phyloP scores from a whole-genome alignment of 1,139 yeast genomes.

The Lodderomyces beijingensis region DNA sequence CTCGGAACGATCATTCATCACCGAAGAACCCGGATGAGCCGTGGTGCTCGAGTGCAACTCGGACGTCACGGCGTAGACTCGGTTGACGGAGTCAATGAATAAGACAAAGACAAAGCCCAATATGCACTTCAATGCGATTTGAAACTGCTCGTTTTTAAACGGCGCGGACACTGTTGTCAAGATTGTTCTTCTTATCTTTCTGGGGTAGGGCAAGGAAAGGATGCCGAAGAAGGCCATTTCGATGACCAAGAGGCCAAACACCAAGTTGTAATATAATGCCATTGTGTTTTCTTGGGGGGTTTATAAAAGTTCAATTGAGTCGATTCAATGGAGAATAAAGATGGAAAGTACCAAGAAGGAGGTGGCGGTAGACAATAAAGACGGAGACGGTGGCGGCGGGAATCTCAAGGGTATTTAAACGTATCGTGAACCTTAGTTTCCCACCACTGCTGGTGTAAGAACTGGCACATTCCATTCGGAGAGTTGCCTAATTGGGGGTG shows the following conservation, averaged over 20 bases:
- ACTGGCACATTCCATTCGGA: too few relatives aligned
- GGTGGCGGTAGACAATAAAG: too few relatives aligned
- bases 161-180: conserved; percentile 64
- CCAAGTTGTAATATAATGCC: conserved; percentile 74
- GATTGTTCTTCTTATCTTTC: conserved; percentile 64
- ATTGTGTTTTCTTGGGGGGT: too few relatives aligned
- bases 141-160: conserved; percentile 66
- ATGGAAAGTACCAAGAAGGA: too few relatives aligned
- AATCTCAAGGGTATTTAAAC: too few relatives aligned
- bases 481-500: too few relatives aligned
- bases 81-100: conserved; percentile 84
- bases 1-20: conserved; percentile 63
- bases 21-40: conserved; percentile 15
- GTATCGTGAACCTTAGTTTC: too few relatives aligned
- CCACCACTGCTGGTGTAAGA: too few relatives aligned
- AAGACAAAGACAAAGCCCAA: conserved; percentile 80
- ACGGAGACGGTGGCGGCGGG: too few relatives aligned
- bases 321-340: too few relatives aligned
- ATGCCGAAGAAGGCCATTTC: conserved; percentile 83
- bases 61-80: conserved; percentile 66
- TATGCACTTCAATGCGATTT: conserved; percentile 75
- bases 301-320: too few relatives aligned
- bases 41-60: conserved; percentile 41
- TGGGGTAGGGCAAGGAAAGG: conserved; percentile 84
- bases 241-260: conserved; percentile 66